Conservation (phyloP, 1,139 yeast genomes). For the Pichia sp. region DNA sequence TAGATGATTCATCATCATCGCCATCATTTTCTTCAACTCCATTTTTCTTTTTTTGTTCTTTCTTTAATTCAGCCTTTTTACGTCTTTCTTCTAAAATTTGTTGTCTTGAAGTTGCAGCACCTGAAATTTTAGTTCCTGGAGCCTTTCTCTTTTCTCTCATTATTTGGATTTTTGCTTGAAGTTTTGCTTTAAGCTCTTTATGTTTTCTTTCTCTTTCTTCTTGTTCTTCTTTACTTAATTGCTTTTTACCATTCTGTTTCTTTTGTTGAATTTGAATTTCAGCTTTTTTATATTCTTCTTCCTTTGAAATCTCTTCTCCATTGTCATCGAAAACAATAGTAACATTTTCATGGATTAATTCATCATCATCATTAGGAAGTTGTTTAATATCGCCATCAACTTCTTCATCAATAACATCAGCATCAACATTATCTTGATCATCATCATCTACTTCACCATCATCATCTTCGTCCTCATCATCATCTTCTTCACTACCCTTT, state of each 20-base stretch:
- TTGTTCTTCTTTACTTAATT: conserved; percentile 41
- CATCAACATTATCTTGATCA: conserved; percentile 13
- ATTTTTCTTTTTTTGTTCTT: conserved; percentile 34
- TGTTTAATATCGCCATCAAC: conserved; percentile 10
- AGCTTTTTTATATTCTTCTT: conserved; percentile 4
- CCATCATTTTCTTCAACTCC: conserved; percentile 37
- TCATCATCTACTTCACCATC: conserved; percentile 16
- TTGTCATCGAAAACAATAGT: conserved; percentile 42
- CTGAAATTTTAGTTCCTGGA: conserved; percentile 72
- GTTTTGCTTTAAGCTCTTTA: conserved; percentile 48
- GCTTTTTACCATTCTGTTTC: conserved; percentile 26
- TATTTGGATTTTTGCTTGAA: conserved; percentile 63
- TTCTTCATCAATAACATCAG: neutral
- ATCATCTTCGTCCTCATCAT: conserved; percentile 10
- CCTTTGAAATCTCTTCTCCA: conserved; percentile 10
- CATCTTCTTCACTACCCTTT: conserved; percentile 14
- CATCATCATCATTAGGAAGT: conserved; percentile 2
- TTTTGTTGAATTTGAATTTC: conserved; percentile 18
- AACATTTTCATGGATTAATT: conserved; percentile 36
- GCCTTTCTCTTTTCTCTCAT: conserved; percentile 84
- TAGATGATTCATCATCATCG: conserved; percentile 25
- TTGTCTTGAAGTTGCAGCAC: conserved; percentile 78
- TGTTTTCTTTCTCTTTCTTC: conserved; percentile 49
- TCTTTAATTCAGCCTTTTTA: conserved; percentile 37
- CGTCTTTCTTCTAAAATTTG: conserved; percentile 60